phyloP scores from a whole-genome alignment of 192 early-diverging fungal species.

The Dissophora globulifera region DNA sequence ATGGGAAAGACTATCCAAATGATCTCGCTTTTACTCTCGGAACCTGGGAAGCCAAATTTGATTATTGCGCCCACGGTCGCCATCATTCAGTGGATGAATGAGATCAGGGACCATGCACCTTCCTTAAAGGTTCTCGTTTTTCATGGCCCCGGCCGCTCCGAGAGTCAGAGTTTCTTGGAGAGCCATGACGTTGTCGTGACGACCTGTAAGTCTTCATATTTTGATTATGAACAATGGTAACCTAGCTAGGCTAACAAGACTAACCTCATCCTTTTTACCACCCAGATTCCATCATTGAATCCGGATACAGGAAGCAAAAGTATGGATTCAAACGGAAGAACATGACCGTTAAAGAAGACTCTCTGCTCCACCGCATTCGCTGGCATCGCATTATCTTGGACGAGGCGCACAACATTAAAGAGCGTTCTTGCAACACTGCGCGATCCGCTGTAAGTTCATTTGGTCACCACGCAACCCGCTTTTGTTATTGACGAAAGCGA shows the following conservation, averaged over 20 bases:
- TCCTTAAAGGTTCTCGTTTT: slow-evolving; percentile 74
- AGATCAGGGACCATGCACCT: slow-evolving; percentile 75
- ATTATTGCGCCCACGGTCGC: slow-evolving; percentile 91
- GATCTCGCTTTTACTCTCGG: slow-evolving; percentile 80
- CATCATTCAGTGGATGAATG: slow-evolving; percentile 87
- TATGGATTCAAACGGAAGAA: slow-evolving; percentile 75
- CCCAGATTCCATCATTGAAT: slow-evolving; percentile 85
- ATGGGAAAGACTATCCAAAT: slow-evolving; percentile 96
- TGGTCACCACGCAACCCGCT: too few relatives aligned
- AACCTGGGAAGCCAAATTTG: slow-evolving; percentile 76
- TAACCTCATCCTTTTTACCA: too few relatives aligned
- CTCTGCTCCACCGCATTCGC: slow-evolving; percentile 74
- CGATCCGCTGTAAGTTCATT: slow-evolving; percentile 69
- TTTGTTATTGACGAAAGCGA: too few relatives aligned
- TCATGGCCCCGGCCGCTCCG: slow-evolving; percentile 78
- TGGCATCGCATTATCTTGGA: slow-evolving; percentile 92
- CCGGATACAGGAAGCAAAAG: slow-evolving; percentile 73
- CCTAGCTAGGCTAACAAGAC: too few relatives aligned
- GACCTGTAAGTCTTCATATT: slow-evolving; percentile 59
- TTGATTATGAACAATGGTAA: neutral
- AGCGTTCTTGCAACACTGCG: slow-evolving; percentile 85
- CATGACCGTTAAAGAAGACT: slow-evolving; percentile 67
- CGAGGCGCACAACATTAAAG: slow-evolving; percentile 92
- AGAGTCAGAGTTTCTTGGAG: slow-evolving; percentile 62
- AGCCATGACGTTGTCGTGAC: slow-evolving; percentile 83